Percentiles rank a stretch among this genome's conserved stretches.
Evolutionary conservation across 352 stramenopile species (phyloP).

Genomic region (Phytopythium delawarense): DNA sequence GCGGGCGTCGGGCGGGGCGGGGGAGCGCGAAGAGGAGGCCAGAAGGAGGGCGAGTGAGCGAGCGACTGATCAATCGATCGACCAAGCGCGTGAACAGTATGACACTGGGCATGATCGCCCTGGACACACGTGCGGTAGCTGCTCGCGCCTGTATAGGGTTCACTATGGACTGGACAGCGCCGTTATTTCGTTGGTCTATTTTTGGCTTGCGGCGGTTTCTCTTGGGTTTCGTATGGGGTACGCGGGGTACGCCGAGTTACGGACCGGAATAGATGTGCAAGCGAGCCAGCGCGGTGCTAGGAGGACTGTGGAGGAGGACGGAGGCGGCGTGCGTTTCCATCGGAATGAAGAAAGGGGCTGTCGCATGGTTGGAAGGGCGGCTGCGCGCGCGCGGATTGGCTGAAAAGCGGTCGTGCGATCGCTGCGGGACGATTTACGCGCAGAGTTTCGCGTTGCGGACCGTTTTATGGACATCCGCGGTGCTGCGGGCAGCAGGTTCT

Average conservation of each 20-base stretch:
- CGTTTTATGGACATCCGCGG: too few relatives aligned
- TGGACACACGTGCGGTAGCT: not conserved
- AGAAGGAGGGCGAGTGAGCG: too few relatives aligned
- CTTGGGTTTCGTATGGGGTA: not conserved
- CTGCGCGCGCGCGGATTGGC: not conserved
- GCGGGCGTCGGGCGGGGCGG: not conserved
- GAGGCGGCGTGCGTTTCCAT: not conserved
- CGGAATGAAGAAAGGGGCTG: not conserved
- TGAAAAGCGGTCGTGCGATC: not conserved
- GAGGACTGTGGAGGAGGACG: not conserved
- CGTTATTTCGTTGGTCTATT: not conserved
- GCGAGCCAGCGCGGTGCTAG: not conserved
- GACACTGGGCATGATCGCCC: too few relatives aligned
- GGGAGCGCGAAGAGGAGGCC: not conserved
- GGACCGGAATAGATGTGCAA: not conserved
- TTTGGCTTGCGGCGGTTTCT: too few relatives aligned
- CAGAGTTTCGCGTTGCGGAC: too few relatives aligned
- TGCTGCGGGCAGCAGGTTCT: too few relatives aligned
- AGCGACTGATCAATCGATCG: not conserved
- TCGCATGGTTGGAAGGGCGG: constrained; percentile 1
- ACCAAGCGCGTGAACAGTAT: too few relatives aligned
- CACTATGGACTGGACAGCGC: too few relatives aligned
- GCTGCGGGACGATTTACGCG: not conserved
- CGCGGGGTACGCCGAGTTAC: not conserved
- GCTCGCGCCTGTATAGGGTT: not conserved